Evolutionary conservation across 768 basidiomycete species (phyloP).

Genomic region (Russula brevipes): DNA sequence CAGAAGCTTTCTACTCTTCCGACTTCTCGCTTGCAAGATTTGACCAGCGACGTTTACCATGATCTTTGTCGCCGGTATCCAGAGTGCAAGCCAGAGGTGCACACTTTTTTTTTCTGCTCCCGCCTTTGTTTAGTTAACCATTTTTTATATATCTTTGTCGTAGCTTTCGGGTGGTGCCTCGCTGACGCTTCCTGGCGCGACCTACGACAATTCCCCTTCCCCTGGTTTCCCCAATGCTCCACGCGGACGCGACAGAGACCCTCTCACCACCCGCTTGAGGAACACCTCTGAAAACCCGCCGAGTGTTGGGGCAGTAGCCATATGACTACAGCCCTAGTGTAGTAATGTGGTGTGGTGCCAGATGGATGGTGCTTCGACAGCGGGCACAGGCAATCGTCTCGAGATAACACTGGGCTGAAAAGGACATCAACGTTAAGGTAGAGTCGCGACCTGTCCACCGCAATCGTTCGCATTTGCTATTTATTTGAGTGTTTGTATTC

Average conservation of each 20-base stretch:
- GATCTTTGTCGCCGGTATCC: conserved; percentile 93
- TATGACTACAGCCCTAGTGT: conserved; percentile 40
- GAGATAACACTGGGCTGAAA: too few relatives aligned
- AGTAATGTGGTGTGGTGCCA: not conserved
- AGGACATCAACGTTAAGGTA: too few relatives aligned
- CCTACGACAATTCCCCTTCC: conserved; percentile 69
- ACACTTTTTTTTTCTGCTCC: conserved; percentile 28
- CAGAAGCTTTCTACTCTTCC: conserved; percentile 96
- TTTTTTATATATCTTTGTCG: conserved; percentile 11
- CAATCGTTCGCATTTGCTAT: too few relatives aligned
- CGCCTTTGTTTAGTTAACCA: conserved; percentile 1
- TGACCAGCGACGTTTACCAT: conserved; percentile 92
- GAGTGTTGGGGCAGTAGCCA: conserved; percentile 3
- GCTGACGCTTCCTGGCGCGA: conserved; percentile 46
- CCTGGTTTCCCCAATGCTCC: conserved; percentile 51
- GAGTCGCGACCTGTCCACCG: too few relatives aligned
- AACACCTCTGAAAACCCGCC: not conserved
- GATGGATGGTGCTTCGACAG: not conserved
- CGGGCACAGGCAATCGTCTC: too few relatives aligned
- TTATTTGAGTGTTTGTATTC: too few relatives aligned
- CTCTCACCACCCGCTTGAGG: not conserved
- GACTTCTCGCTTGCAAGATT: conserved; percentile 81
- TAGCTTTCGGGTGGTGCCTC: conserved; percentile 32
- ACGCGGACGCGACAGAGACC: conserved; percentile 23
- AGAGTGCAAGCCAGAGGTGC: conserved; percentile 85